phyloP scores from a whole-genome alignment of 805 yeast genomes.

The Sungouiella blattae region DNA sequence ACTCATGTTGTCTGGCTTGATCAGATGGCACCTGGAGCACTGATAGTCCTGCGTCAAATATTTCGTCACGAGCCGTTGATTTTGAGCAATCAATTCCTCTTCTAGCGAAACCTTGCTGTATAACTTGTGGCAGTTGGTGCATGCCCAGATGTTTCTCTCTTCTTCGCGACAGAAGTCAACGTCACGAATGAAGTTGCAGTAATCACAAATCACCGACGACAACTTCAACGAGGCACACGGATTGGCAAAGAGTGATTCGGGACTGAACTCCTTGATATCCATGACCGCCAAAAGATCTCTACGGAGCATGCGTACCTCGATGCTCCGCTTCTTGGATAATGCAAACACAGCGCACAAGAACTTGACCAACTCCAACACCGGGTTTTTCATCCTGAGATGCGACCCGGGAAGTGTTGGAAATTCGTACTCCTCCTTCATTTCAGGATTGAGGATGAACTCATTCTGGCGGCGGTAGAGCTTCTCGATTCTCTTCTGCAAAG shows the following conservation, averaged over 20 bases:
- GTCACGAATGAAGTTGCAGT: constrained; percentile 72
- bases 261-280: constrained; percentile 81
- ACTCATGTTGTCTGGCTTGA: constrained; percentile 67
- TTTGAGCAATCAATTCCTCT: constrained; percentile 69
- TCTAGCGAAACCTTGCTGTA: constrained; percentile 71
- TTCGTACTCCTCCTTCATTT: constrained; percentile 58
- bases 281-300: constrained; percentile 69
- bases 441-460: constrained; percentile 67
- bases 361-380: constrained; percentile 78
- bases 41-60: constrained; percentile 77
- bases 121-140: constrained; percentile 61
- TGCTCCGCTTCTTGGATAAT: constrained; percentile 56
- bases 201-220: constrained; percentile 69
- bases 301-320: constrained; percentile 74
- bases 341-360: constrained; percentile 67
- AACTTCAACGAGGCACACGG: constrained; percentile 71
- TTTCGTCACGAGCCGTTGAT: constrained; percentile 50
- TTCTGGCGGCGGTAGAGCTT: constrained; percentile 66
- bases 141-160: constrained; percentile 50
- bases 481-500: constrained; percentile 62
- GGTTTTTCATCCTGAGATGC: constrained; percentile 54
- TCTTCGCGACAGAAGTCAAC: constrained; percentile 79
- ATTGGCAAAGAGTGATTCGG: constrained; percentile 65
- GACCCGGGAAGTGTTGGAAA: constrained; percentile 82
- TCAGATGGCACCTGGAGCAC: constrained; percentile 71